These are phyloP conservation scores for Boletales sp. DNA, from an alignment of 768 basidiomycete species.

Conservation along the genomic window DNA sequence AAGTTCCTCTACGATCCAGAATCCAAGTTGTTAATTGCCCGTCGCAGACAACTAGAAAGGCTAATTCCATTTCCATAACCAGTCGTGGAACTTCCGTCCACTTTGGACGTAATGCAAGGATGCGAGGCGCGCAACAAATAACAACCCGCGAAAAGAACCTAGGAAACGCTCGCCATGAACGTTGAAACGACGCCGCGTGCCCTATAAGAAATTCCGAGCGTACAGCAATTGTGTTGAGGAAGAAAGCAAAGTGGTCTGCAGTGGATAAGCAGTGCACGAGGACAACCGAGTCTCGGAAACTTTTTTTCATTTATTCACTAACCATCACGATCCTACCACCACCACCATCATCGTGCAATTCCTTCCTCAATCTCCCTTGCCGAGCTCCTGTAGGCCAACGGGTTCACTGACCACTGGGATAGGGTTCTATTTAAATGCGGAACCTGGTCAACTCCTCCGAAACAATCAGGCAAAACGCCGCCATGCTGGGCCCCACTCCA, in stretches of 20 bases:
- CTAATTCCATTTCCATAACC: not conserved
- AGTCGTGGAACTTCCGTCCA: not conserved
- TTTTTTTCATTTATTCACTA: not conserved
- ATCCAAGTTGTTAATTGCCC: not conserved
- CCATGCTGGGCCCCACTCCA: no score
- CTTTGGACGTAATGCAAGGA: not conserved
- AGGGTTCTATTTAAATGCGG: no score
- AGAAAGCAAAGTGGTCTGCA: not conserved
- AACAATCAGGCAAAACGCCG: no score
- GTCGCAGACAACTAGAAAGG: not conserved
- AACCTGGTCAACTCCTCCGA: no score
- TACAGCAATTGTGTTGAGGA: slow-evolving; percentile 2
- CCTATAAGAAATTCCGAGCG: not conserved
- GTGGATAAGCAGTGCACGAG: not conserved
- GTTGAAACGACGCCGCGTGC: not conserved
- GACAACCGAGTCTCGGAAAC: not conserved
- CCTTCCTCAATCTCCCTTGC: not conserved
- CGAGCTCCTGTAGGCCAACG: no score
- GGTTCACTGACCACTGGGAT: no score
- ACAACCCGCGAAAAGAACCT: not conserved
- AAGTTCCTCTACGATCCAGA: not conserved
- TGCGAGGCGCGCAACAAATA: slow-evolving; percentile 1
- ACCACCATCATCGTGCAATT: not conserved
- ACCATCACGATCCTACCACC: not conserved
- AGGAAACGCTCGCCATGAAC: not conserved